Evolutionary conservation across 2,329 filamentous ascomycete species (phyloP).

Genomic region (Calonectria crousiana): DNA sequence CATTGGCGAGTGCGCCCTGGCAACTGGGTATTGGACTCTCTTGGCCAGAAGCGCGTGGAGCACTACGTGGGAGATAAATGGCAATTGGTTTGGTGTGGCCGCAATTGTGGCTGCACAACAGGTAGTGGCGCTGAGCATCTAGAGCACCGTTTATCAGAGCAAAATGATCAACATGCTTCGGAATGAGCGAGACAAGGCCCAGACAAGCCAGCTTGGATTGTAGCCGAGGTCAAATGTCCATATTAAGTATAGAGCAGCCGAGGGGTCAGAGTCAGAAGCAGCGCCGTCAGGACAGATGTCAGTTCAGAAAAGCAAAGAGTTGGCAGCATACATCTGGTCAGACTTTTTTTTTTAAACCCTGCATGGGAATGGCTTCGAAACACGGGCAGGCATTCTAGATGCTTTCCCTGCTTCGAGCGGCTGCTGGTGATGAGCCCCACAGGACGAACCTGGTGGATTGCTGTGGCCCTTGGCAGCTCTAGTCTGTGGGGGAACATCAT

Average conservation of each 20-base stretch:
- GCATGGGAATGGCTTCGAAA: slow-evolving; percentile 28
- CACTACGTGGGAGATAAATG: not conserved
- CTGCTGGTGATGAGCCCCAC: slow-evolving; percentile 31
- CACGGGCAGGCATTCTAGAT: slow-evolving; percentile 40
- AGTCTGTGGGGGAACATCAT: slow-evolving; percentile 23
- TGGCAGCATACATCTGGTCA: slow-evolving; percentile 13
- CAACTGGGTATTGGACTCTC: not conserved
- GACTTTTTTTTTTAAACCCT: not conserved
- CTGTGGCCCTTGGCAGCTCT: slow-evolving; percentile 20
- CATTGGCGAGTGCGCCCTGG: not conserved
- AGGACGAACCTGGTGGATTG: slow-evolving; percentile 26
- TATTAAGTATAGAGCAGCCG: not conserved
- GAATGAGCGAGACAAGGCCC: slow-evolving; percentile 11
- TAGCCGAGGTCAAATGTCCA: not conserved
- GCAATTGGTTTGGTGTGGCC: not conserved
- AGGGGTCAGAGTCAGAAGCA: not conserved
- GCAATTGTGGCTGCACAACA: not conserved
- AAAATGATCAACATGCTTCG: slow-evolving; percentile 10
- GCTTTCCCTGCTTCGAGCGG: slow-evolving; percentile 36
- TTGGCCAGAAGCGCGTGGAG: too few species aligned
- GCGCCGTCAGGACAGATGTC: not conserved
- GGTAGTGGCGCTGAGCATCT: not conserved
- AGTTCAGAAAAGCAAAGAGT: slow-evolving; percentile 34
- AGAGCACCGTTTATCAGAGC: not conserved
- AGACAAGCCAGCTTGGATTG: not conserved